phyloP scores from a whole-genome alignment of 768 basidiomycete species.

The Amanita phalloides region DNA sequence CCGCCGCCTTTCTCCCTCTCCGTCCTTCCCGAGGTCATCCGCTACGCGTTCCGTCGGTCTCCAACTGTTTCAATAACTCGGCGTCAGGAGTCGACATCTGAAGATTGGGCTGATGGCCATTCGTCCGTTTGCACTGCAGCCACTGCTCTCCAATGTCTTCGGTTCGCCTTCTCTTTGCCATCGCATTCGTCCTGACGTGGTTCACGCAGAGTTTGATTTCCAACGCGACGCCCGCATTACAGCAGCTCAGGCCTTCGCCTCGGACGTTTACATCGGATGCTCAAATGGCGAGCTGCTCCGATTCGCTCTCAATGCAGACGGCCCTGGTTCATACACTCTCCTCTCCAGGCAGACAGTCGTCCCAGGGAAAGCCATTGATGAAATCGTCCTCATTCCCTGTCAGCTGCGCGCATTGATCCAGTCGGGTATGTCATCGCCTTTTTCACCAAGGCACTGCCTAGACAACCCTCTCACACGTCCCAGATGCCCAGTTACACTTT shows the following conservation, averaged over 20 bases:
- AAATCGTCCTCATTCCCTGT: conserved; percentile 70
- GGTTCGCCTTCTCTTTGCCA: no score
- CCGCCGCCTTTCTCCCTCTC: no score
- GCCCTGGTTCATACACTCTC: conserved; percentile 51
- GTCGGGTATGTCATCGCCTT: conserved; percentile 40
- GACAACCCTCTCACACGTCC: no score
- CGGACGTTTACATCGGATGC: conserved; percentile 82
- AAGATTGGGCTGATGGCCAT: no score
- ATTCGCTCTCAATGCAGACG: conserved; percentile 58
- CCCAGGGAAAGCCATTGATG: conserved; percentile 62
- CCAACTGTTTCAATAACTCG: no score
- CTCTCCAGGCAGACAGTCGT: conserved; percentile 63
- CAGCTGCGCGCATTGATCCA: conserved; percentile 67
- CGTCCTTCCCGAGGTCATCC: no score
- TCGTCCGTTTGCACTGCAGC: no score
- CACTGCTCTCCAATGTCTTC: no score
- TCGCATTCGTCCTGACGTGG: neutral
- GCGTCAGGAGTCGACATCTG: no score
- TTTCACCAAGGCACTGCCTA: no score
- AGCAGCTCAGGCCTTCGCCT: conserved; percentile 24
- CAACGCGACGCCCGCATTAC: neutral
- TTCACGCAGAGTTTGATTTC: neutral
- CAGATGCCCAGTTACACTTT: conserved; percentile 23
- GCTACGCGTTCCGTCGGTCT: no score
- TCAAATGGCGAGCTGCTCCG: conserved; percentile 78